Evolutionary conservation across 148 eudicot genomes (phyloP).

Genomic region (Gaultheria prostrata): DNA sequence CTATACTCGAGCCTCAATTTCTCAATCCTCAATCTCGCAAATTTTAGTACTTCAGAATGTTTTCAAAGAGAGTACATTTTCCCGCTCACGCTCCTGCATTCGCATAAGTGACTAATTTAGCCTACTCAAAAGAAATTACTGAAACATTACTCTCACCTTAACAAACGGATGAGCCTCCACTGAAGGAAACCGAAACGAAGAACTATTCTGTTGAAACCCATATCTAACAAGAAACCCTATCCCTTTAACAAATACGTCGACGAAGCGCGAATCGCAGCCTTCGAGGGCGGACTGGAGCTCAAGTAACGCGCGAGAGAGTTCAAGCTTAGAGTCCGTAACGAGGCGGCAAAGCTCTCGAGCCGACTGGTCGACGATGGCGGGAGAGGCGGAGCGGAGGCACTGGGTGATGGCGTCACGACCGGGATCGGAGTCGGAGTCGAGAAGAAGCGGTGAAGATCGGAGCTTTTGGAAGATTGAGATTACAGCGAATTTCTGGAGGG

Average conservation of each 20-base stretch:
- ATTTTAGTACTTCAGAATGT: too few relatives aligned
- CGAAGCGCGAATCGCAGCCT: constrained; percentile 48
- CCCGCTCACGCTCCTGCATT: too few relatives aligned
- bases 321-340: constrained; percentile 48
- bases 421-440: constrained; percentile 43
- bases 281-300: constrained; percentile 78
- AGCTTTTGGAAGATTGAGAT: constrained; percentile 75
- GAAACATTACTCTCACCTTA: constrained; percentile 34
- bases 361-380: constrained; percentile 81
- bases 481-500: constrained; percentile 76
- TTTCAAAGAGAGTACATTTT: too few relatives aligned
- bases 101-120: too few relatives aligned
- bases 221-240: constrained; percentile 70
- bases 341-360: constrained; percentile 78
- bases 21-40: too few relatives aligned
- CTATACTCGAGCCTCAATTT: too few relatives aligned
- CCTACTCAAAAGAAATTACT: too few relatives aligned
- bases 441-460: constrained; percentile 39
- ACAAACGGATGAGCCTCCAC: constrained; percentile 73
- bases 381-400: constrained; percentile 61
- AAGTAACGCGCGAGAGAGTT: constrained; percentile 40
- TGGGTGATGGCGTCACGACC: constrained; percentile 52
- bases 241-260: constrained; percentile 60
- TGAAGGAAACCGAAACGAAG: constrained; percentile 27
- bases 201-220: constrained; percentile 39